Evolutionary conservation across 495 filamentous ascomycete species (phyloP), one percentile per base, ranked within the genome.

Genomic region (Xanthoparmelia taractica): DNA sequence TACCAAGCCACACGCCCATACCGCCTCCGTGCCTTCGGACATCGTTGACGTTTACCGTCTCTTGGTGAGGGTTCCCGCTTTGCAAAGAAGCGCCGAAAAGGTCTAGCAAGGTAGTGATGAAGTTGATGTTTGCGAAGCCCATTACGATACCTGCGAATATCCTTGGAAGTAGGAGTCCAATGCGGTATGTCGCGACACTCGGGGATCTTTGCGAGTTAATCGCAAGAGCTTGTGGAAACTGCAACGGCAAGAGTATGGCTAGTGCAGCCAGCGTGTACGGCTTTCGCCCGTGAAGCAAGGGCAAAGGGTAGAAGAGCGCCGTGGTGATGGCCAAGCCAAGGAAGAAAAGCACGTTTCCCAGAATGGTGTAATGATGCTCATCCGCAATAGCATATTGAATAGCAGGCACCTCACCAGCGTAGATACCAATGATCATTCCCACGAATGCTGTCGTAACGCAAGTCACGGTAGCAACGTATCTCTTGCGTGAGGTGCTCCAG

Each of bases 71-170:
- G 57, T 84, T 84, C 20, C 78, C 77, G 69, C 85, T 87, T 76
- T 89, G 87, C 40, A 90, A 72, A 0, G 85, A 88, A 17, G 85
- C 82, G 6, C 88, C 88, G 67, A 89, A 92, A 13, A 92, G 77
- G 70, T 92, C 89, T 3, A 85, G 80, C 38, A 92, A 76, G 2
- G 84, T 86, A 0, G 82, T 78, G 64, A 86, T 78, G 67, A 87
- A 87, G 67, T 90, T 92, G 77, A 90, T 85, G 65, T 85, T 87
- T 20, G 85, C 85, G 70, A 91, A 88, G 4, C 89, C 89, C 20
- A 91, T 78, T 23, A 79, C 78, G 48, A 89, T 72, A 4, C 88
- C 88, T 68, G 87, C 85, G 58, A 86, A 63, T 2, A 77, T 78
- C 41, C 89, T 77, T 29, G 85, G 79, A 36, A 86, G 73, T 18